Conservation (phyloP, 148 eudicot species). For the Persicaria maculosa region DNA sequence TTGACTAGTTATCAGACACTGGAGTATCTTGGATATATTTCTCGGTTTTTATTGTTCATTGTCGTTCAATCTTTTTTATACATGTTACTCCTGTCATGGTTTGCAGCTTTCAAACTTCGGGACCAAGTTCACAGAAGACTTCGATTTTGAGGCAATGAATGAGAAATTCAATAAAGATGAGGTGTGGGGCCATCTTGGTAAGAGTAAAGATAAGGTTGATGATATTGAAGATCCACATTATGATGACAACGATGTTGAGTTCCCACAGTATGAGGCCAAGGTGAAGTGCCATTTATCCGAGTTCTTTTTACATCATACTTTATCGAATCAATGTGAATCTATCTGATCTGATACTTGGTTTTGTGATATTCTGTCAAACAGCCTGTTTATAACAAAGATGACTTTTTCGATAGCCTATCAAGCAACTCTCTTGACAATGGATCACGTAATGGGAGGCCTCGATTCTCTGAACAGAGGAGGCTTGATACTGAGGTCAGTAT, state of each 20-base stretch:
- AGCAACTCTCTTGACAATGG: slow-evolving; percentile 35
- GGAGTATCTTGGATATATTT: background rate
- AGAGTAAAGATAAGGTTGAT: slow-evolving; percentile 29
- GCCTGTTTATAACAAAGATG: slow-evolving; percentile 66
- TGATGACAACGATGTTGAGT: slow-evolving; percentile 24
- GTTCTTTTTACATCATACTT: background rate
- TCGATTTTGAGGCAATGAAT: slow-evolving; percentile 71
- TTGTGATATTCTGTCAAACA: slow-evolving; percentile 17
- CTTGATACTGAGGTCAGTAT: slow-evolving; percentile 47
- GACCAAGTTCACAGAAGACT: slow-evolving; percentile 44
- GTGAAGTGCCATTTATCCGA: slow-evolving; percentile 3
- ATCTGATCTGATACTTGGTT: background rate
- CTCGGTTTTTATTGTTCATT: background rate
- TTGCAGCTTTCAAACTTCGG: slow-evolving; percentile 29
- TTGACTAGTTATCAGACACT: background rate
- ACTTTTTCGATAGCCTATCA: slow-evolving; percentile 62
- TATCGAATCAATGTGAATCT: background rate
- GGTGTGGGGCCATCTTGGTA: slow-evolving; percentile 68
- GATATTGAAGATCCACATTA: slow-evolving; percentile 19
- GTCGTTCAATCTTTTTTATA: background rate
- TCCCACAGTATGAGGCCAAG: slow-evolving; percentile 18
- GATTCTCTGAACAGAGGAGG: slow-evolving; percentile 49
- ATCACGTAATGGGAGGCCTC: slow-evolving; percentile 37
- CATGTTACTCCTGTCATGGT: background rate
- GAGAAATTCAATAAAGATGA: slow-evolving; percentile 66